These are phyloP conservation scores for Suhomyces vadensis DNA, from an alignment of 805 yeast species.

Conservation along the genomic window DNA sequence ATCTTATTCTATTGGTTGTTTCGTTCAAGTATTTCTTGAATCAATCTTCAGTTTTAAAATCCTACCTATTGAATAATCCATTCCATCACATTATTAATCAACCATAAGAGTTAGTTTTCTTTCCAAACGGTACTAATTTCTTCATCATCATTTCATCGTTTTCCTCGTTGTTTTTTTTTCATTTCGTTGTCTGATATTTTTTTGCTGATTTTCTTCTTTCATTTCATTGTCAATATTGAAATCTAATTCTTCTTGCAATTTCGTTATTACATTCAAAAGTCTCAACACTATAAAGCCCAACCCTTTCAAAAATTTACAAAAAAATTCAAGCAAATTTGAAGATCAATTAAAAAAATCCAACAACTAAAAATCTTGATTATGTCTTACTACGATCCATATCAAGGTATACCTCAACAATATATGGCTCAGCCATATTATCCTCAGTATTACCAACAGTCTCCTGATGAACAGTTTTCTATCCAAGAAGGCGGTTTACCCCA, in stretches of 20 bases:
- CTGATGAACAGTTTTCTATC: constrained; percentile 8
- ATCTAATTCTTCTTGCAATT: not conserved
- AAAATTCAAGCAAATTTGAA: constrained; percentile 2
- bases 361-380: constrained; percentile 15
- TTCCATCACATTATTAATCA: not conserved
- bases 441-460: constrained; percentile 24
- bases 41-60: not conserved
- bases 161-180: not conserved
- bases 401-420: constrained; percentile 39
- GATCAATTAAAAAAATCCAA: not conserved
- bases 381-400: constrained; percentile 46
- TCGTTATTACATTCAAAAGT: constrained; percentile 2
- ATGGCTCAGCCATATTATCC: constrained; percentile 37
- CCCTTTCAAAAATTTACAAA: not conserved
- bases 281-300: not conserved
- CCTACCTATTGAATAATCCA: not conserved
- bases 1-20: not conserved
- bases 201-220: constrained; percentile 6
- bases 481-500: constrained; percentile 11
- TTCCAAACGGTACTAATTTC: too few relatives aligned
- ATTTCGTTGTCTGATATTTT: constrained; percentile 7
- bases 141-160: not conserved
- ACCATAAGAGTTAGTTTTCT: too few relatives aligned
- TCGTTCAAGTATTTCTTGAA: not conserved
- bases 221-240: constrained; percentile 7